Percentiles rank a stretch among this genome's conserved stretches.
Evolutionary conservation across 1,284 basidiomycete genomes (phyloP).

Genomic region (Sporisorium scitamineum): DNA sequence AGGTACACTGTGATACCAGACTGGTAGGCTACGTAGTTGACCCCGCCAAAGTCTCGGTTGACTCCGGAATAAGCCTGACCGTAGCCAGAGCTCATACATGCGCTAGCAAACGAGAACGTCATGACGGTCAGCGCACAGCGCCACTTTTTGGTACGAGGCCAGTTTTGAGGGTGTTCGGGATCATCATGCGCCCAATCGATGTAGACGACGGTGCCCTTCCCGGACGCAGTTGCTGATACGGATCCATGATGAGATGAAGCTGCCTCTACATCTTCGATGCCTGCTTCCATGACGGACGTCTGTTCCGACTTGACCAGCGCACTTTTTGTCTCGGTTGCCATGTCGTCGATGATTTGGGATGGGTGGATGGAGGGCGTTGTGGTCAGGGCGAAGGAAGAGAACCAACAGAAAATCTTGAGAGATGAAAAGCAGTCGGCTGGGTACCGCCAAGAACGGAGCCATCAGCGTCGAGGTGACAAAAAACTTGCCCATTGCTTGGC

Average conservation of each 20-base stretch:
- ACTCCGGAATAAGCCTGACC: slow-evolving; percentile 9
- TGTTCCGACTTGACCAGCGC: slow-evolving; percentile 2
- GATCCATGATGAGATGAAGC: neutral
- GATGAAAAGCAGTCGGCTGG: neutral
- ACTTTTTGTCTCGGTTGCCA: neutral
- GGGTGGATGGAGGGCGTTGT: neutral
- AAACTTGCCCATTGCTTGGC: neutral
- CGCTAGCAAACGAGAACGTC: slow-evolving; percentile 37
- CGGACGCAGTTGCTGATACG: neutral
- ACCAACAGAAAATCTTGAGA: neutral
- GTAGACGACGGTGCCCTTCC: slow-evolving; percentile 17
- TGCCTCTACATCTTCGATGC: neutral
- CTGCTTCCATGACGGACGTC: neutral
- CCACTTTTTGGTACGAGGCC: slow-evolving; percentile 25
- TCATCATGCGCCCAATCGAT: slow-evolving; percentile 41
- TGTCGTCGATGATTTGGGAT: neutral
- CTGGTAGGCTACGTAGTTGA: slow-evolving; percentile 19
- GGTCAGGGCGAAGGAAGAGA: neutral
- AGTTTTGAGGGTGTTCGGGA: slow-evolving; percentile 44
- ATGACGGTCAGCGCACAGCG: slow-evolving; percentile 20
- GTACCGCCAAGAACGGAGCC: neutral
- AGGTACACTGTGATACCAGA: slow-evolving; percentile 34
- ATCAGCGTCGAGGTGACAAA: neutral
- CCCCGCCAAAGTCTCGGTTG: slow-evolving; percentile 16
- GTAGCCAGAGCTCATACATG: slow-evolving; percentile 41